phyloP scores from a whole-genome alignment of 31 red algal species.

The Odonthalia washingtoniensis region DNA sequence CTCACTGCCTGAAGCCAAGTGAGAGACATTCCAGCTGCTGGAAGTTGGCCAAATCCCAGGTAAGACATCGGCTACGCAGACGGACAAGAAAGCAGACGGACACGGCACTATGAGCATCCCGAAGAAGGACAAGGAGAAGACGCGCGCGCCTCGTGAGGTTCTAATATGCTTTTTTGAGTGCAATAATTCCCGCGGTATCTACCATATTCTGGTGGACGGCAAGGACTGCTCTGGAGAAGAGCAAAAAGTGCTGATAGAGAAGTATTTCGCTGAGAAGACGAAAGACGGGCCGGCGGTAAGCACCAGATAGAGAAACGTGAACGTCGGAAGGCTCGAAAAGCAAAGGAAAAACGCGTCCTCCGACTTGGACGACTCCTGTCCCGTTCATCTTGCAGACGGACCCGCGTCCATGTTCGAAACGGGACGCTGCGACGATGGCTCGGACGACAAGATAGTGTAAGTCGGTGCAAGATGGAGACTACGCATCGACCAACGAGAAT shows the following conservation, averaged over 20 bases:
- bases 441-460: slow-evolving; percentile 12
- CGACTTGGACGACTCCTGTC: background rate
- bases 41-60: background rate
- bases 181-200: background rate
- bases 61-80: background rate
- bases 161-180: background rate
- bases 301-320: background rate
- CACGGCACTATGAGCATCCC: background rate
- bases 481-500: background rate
- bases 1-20: background rate
- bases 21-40: slow-evolving; percentile 38
- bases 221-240: background rate
- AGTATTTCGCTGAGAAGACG: background rate
- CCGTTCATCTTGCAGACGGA: background rate
- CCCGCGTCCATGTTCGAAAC: background rate
- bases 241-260: background rate
- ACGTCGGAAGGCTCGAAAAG: background rate
- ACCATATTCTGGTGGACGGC: background rate
- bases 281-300: background rate
- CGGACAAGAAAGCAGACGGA: background rate
- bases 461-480: background rate
- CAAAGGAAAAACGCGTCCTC: background rate
- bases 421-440: background rate
- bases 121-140: background rate
- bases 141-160: slow-evolving; percentile 1